These are phyloP conservation scores for Diospyros kaki DNA, from an alignment of 148 eudicot genomes.

Conservation along the genomic window DNA sequence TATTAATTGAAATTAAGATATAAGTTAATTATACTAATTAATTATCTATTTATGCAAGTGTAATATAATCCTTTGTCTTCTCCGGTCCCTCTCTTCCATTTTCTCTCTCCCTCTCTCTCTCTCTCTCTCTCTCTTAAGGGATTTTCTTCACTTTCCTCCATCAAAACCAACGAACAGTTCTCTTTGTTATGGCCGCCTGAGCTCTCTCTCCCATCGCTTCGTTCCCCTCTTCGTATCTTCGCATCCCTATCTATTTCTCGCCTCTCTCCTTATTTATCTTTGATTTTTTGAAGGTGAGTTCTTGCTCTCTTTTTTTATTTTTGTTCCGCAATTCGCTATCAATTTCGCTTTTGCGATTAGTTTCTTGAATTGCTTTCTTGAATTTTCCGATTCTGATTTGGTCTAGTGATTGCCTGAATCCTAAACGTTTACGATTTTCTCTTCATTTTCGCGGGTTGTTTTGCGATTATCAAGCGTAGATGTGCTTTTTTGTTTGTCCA, in stretches of 20 bases:
- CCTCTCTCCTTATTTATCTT: neutral
- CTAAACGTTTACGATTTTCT: neutral
- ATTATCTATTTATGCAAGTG: neutral
- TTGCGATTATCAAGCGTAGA: neutral
- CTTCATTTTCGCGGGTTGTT: neutral
- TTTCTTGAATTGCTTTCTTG: neutral
- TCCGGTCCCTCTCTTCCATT: neutral
- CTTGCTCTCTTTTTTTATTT: neutral
- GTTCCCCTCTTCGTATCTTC: neutral
- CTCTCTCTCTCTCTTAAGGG: neutral
- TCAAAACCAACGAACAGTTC: neutral
- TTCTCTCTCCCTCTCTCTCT: neutral
- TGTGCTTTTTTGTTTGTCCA: neutral
- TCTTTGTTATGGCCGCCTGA: slow-evolving; percentile 22
- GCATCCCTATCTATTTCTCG: neutral
- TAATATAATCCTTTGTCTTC: neutral
- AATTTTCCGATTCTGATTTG: neutral
- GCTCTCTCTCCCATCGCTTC: neutral
- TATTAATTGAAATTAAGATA: neutral
- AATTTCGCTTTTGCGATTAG: neutral
- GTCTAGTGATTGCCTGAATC: neutral
- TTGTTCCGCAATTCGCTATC: neutral
- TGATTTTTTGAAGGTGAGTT: slow-evolving; percentile 12
- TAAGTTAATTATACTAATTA: neutral
- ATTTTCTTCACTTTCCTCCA: neutral